Evolutionary conservation across 2,329 filamentous ascomycete genomes (phyloP).

Genomic region (Pseudogymnoascus sp.): DNA sequence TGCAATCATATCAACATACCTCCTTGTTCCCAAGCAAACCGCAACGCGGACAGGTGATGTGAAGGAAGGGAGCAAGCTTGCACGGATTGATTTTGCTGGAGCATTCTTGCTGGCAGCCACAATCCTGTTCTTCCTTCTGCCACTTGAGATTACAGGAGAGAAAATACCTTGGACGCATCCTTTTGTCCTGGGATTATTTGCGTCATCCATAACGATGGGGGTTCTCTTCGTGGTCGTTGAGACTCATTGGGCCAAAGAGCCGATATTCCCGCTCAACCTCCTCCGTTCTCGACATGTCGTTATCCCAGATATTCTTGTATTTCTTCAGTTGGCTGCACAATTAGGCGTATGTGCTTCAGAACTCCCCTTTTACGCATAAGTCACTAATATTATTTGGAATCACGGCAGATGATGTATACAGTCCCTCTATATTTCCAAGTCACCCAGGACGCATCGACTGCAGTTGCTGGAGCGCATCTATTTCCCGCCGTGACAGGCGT

Average conservation of each 20-base stretch:
- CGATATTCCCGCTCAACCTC: conserved; percentile 52
- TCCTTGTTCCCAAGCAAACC: conserved; percentile 5
- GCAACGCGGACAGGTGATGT: conserved; percentile 12
- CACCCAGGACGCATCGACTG: conserved; percentile 50
- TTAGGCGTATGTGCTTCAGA: conserved; percentile 38
- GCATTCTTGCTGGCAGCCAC: conserved; percentile 39
- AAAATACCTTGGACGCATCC: conserved; percentile 33
- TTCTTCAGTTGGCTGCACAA: conserved; percentile 52
- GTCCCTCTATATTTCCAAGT: conserved; percentile 67
- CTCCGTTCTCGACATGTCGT: conserved; percentile 47
- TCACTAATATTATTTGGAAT: conserved; percentile 2
- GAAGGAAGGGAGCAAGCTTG: conserved; percentile 30
- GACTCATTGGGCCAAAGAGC: conserved; percentile 42
- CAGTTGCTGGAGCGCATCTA: conserved; percentile 53
- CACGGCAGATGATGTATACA: conserved; percentile 51
- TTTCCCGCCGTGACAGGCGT: conserved; percentile 64
- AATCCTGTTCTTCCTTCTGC: conserved; percentile 39
- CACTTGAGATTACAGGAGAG: conserved; percentile 44
- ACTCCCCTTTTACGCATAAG: background rate
- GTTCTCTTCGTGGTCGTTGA: conserved; percentile 29
- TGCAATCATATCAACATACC: conserved; percentile 16
- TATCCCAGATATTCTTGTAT: conserved; percentile 45
- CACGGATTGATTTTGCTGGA: conserved; percentile 54
- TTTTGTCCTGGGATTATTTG: conserved; percentile 30
- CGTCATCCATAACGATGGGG: conserved; percentile 25